phyloP scores from a whole-genome alignment of 169 alveolate species.

The Eimeria falciformis region DNA sequence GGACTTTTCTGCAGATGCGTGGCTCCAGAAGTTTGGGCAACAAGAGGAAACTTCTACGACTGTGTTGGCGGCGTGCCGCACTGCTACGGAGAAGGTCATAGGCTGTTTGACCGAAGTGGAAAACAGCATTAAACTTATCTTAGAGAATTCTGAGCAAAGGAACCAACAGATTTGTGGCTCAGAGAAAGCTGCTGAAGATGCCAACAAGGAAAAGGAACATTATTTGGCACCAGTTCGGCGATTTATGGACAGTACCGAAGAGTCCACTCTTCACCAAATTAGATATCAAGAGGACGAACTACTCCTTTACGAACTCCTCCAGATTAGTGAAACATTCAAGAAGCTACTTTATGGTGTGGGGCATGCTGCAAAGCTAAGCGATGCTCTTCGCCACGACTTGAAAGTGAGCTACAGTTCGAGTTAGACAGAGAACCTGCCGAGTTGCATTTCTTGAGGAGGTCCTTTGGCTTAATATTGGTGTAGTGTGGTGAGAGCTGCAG shows the following conservation, averaged over 20 bases:
- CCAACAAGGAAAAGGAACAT: conserved; percentile 1
- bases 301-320: conserved; percentile 3
- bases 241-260: conserved; percentile 28
- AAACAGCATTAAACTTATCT: not conserved
- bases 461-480: no score
- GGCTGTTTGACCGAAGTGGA: not conserved
- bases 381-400: conserved; percentile 30
- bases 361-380: not conserved
- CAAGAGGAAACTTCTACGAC: not conserved
- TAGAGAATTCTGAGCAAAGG: not conserved
- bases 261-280: not conserved
- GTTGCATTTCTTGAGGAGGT: no score
- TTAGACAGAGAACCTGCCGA: not conserved
- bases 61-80: conserved; percentile 29
- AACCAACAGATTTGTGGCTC: not conserved
- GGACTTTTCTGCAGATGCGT: conserved; percentile 34
- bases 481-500: not conserved
- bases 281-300: not conserved
- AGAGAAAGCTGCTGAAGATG: not conserved
- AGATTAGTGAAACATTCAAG: not conserved
- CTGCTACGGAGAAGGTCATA: not conserved
- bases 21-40: conserved; percentile 22
- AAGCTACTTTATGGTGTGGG: not conserved
- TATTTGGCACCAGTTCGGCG: not conserved
- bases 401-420: not conserved